Conservation (phyloP, 805 yeast species). For the Torulaspora franciscae region DNA sequence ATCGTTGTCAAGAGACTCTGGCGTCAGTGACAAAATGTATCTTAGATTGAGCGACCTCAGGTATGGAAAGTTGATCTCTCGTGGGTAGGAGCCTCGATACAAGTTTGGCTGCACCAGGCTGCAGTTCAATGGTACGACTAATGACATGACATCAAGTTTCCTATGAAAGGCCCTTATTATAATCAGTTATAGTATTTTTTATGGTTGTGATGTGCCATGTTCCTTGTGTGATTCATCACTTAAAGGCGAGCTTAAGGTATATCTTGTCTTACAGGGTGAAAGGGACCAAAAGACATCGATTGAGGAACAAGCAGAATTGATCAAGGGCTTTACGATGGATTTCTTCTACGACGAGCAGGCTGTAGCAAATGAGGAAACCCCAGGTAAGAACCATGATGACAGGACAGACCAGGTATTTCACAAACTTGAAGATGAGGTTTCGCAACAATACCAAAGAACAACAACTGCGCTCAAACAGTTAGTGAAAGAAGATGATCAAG, state of each 20-base stretch:
- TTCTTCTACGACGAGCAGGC: conserved; percentile 31
- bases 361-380: conserved; percentile 9
- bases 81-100: conserved; percentile 84
- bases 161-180: no score
- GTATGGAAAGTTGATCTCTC: conserved; percentile 66
- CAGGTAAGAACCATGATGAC: conserved; percentile 24
- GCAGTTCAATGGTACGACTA: conserved; percentile 76
- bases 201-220: not conserved
- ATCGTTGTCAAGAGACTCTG: conserved; percentile 64
- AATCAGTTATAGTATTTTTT: no score
- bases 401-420: conserved; percentile 51
- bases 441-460: conserved; percentile 28
- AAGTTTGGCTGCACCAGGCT: conserved; percentile 63
- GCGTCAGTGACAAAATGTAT: conserved; percentile 74
- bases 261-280: not conserved
- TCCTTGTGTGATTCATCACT: not conserved
- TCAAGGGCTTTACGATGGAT: conserved; percentile 22
- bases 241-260: not conserved
- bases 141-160: conserved; percentile 7
- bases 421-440: conserved; percentile 51
- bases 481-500: conserved; percentile 20
- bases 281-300: not conserved
- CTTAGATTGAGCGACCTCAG: conserved; percentile 58
- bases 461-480: conserved; percentile 21
- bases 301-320: not conserved